Evolutionary conservation across 768 basidiomycete species (phyloP).

Genomic region (Podaxis sp.): DNA sequence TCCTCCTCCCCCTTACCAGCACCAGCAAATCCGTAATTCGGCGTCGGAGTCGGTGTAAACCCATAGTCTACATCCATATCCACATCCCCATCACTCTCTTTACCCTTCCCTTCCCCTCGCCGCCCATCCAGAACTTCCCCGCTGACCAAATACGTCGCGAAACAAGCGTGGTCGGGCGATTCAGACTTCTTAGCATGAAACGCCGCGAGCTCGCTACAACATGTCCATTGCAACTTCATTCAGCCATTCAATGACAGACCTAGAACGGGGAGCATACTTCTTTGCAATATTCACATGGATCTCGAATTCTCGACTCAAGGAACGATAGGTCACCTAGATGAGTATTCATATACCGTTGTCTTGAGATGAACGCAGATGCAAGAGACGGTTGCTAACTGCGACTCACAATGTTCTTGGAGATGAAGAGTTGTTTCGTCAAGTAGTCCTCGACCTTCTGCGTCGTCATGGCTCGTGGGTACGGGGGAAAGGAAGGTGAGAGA

Average conservation of each 20-base stretch:
- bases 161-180: slow-evolving; percentile 39
- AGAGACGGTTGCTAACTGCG: not conserved
- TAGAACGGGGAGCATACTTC: slow-evolving; percentile 45
- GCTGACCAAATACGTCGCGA: slow-evolving; percentile 72
- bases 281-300: slow-evolving; percentile 81
- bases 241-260: not conserved
- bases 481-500: not conserved
- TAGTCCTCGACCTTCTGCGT: slow-evolving; percentile 43
- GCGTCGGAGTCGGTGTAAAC: slow-evolving; percentile 14
- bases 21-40: not conserved
- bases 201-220: slow-evolving; percentile 56
- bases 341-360: not conserved
- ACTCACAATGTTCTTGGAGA: slow-evolving; percentile 48
- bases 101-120: not conserved
- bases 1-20: slow-evolving; percentile 22
- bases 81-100: slow-evolving; percentile 1
- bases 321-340: slow-evolving; percentile 74
- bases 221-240: not conserved
- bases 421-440: slow-evolving; percentile 50
- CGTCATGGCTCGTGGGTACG: slow-evolving; percentile 34
- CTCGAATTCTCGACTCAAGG: slow-evolving; percentile 66
- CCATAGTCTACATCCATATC: slow-evolving; percentile 39
- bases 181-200: slow-evolving; percentile 49
- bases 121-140: slow-evolving; percentile 41
- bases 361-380: not conserved